Evolutionary conservation across 2,329 filamentous ascomycete genomes (phyloP).

Genomic region (Akanthomyces dipterigenus): DNA sequence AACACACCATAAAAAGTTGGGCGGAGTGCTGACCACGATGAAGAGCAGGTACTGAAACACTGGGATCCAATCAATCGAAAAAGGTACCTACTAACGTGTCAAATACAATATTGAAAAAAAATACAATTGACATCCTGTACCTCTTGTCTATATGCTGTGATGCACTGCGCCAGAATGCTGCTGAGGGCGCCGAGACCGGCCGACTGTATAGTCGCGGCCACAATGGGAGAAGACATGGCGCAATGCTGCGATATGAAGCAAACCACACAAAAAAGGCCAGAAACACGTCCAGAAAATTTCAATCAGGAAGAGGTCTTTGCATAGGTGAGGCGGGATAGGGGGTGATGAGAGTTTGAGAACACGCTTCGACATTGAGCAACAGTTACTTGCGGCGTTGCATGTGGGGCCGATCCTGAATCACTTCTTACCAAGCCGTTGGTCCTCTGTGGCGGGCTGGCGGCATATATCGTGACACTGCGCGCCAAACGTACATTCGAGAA

Average conservation of each 20-base stretch:
- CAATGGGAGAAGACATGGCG: slow-evolving; percentile 34
- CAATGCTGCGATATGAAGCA: not conserved
- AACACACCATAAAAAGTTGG: slow-evolving; percentile 72
- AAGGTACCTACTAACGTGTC: slow-evolving; percentile 33
- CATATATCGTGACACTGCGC: too few species aligned
- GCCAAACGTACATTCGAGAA: not conserved
- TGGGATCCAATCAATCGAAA: slow-evolving; percentile 58
- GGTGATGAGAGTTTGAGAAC: not conserved
- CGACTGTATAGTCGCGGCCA: slow-evolving; percentile 58
- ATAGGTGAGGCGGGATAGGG: not conserved
- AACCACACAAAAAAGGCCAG: not conserved
- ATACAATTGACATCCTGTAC: slow-evolving; percentile 34
- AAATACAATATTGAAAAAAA: not conserved
- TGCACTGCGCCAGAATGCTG: slow-evolving; percentile 65
- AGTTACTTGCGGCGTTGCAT: not conserved
- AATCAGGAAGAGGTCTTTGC: not conserved
- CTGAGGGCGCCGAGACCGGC: slow-evolving; percentile 59
- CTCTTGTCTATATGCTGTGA: slow-evolving; percentile 54
- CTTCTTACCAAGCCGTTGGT: not conserved
- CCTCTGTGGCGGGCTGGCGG: not conserved
- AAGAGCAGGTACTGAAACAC: slow-evolving; percentile 74
- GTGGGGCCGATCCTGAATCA: not conserved
- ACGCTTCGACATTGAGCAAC: not conserved
- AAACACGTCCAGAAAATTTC: not conserved
- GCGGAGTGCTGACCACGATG: slow-evolving; percentile 65